These are phyloP conservation scores for Aspergillus intermedius DNA, from an alignment of 2,329 filamentous ascomycete genomes.

Conservation along the genomic window DNA sequence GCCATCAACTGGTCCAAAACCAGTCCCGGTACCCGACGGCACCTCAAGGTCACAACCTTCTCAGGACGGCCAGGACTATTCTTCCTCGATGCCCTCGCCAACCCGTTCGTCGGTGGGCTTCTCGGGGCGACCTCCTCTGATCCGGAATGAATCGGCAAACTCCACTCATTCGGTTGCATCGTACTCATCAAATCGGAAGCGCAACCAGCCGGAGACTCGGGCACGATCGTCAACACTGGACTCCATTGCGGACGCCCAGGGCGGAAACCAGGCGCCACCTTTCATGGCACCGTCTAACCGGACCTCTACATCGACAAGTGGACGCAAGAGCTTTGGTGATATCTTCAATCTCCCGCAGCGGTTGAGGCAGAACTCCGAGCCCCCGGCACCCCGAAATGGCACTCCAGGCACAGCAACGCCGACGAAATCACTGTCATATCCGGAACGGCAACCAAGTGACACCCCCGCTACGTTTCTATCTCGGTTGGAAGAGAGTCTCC, in stretches of 20 bases:
- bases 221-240: conserved; percentile 86
- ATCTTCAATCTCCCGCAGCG: conserved; percentile 69
- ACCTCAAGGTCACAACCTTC: conserved; percentile 18
- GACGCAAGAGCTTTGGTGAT: conserved; percentile 87
- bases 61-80: conserved; percentile 24
- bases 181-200: conserved; percentile 47
- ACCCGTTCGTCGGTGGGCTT: conserved; percentile 48
- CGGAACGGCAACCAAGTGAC: conserved; percentile 77
- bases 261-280: conserved; percentile 63
- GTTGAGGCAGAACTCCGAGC: conserved; percentile 74
- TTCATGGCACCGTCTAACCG: conserved; percentile 52
- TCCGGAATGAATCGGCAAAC: conserved; percentile 55
- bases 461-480: conserved; percentile 84
- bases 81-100: conserved; percentile 43
- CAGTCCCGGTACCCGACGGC: conserved; percentile 13
- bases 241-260: conserved; percentile 67
- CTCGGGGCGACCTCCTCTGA: conserved; percentile 41
- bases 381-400: conserved; percentile 58
- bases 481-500: conserved; percentile 72
- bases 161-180: conserved; percentile 61
- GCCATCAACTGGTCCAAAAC: conserved; percentile 11
- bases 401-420: conserved; percentile 52
- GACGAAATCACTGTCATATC: conserved; percentile 62
- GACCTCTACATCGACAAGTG: conserved; percentile 75
- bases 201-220: conserved; percentile 49